Evolutionary conservation across 2,329 filamentous ascomycete genomes (phyloP).

Genomic region (Hirsutella minnesotensis): DNA sequence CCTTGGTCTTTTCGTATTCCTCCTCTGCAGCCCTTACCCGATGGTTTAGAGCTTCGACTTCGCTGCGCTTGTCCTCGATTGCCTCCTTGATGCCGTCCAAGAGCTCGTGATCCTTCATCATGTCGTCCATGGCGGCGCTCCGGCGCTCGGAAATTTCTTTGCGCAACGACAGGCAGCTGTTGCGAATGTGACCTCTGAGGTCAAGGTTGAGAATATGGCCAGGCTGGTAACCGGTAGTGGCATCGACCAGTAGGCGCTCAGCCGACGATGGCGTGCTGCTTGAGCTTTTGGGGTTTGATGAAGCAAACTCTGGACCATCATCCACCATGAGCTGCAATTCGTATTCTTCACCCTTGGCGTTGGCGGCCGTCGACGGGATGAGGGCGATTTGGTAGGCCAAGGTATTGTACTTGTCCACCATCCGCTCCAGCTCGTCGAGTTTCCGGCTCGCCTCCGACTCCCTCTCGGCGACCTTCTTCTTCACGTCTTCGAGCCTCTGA

Average conservation of each 20-base stretch:
- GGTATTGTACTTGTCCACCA: conserved; percentile 86
- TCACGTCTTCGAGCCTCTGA: conserved; percentile 70
- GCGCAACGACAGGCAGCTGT: conserved; percentile 61
- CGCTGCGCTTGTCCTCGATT: conserved; percentile 87
- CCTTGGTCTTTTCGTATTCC: conserved; percentile 88
- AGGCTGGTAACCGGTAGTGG: conserved; percentile 79
- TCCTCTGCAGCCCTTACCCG: conserved; percentile 79
- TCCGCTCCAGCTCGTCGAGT: conserved; percentile 83
- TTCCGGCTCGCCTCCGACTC: conserved; percentile 78
- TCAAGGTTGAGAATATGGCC: conserved; percentile 83
- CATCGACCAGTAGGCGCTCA: conserved; percentile 72
- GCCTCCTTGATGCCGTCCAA: conserved; percentile 93
- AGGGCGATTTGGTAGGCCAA: conserved; percentile 87
- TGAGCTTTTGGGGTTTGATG: conserved; percentile 41
- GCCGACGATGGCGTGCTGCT: conserved; percentile 27
- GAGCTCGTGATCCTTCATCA: conserved; percentile 89
- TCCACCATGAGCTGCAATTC: conserved; percentile 78
- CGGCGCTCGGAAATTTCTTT: conserved; percentile 90
- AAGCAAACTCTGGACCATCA: conserved; percentile 63
- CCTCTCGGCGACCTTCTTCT: conserved; percentile 71
- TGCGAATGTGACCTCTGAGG: conserved; percentile 71
- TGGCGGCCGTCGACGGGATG: conserved; percentile 72
- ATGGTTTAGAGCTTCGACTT: conserved; percentile 86
- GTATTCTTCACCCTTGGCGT: conserved; percentile 75
- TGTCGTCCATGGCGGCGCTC: conserved; percentile 69